Evolutionary conservation across 495 filamentous ascomycete species (phyloP), one percentile per base, ranked within the genome.

Genomic region (Hypoxylon fuscum): DNA sequence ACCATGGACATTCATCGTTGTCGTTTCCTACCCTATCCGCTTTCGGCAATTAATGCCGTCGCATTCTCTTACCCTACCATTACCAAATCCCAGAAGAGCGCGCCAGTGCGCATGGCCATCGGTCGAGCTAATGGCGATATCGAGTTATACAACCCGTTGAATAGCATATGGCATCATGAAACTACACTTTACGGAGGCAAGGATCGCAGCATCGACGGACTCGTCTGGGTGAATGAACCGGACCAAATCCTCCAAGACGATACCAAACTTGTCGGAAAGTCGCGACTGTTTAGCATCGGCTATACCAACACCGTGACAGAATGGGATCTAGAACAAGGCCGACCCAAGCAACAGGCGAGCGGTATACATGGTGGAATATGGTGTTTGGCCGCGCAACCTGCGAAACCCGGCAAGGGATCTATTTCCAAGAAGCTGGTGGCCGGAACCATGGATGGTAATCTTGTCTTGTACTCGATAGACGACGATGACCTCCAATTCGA

Each of bases 361-460:
- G 94, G 94, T 15, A 96, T 94, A 73, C 90, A 96, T 71, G 93
- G 94, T 34, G 95, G 96, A 65, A 93, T 98, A 55, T 99, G 95
- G 95, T 96, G 93, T 74, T 80, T 97, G 55, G 90, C 88, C 57
- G 91, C 88, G n/a, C 95, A 97, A 77, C 95, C 52, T 44, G 63
- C 37, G 23, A 65, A 68, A 48, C 37, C 35, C 14, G 68, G 63
- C 29, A 49, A 58, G 5, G 68, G 55, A 42, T 42, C 43, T 10
- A 45, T 51, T 25, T 20, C 63, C n/a, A 69, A 95, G 76, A 88
- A 89, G 68, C 81, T 98, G 32, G 90, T 93, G 11, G 90, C 89
- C 34, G 95, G 95, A 3, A 97, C 93, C 62, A 92, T 92, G 22
- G 95, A 99, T 74, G 95, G 95, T 29, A 89, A 90, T 27, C 81